These are phyloP conservation scores for Sanghuangporus baumii DNA, from an alignment of 1,284 basidiomycete species.

Conservation along the genomic window DNA sequence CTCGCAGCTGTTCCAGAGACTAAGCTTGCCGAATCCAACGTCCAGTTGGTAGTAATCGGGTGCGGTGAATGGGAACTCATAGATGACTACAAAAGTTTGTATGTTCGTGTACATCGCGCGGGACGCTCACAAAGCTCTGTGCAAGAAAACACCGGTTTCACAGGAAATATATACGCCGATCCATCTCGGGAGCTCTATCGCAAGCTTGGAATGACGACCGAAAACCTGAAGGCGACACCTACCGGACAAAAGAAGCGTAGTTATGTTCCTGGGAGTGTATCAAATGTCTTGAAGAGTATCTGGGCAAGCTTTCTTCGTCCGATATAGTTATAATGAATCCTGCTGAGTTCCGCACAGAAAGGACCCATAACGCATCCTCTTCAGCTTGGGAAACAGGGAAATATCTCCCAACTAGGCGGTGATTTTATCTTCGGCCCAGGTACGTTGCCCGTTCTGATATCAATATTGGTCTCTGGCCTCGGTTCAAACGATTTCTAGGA, in stretches of 20 bases:
- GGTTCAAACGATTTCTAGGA: constrained; percentile 21
- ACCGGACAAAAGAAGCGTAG: constrained; percentile 39
- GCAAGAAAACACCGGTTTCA: constrained; percentile 43
- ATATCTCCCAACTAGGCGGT: constrained; percentile 52
- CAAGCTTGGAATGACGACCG: constrained; percentile 44
- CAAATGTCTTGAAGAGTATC: constrained; percentile 37
- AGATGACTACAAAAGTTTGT: constrained; percentile 44
- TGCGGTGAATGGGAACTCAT: constrained; percentile 59
- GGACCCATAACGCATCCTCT: constrained; percentile 41
- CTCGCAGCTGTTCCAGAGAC: constrained; percentile 41
- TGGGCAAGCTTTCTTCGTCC: constrained; percentile 34
- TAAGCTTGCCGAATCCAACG: constrained; percentile 36
- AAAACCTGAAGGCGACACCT: constrained; percentile 40
- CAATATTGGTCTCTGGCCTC: not conserved
- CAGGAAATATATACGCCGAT: constrained; percentile 51
- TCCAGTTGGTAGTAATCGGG: constrained; percentile 50
- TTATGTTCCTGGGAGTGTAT: constrained; percentile 36
- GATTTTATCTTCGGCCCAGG: constrained; percentile 59
- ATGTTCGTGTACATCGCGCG: not conserved
- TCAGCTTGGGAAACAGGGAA: constrained; percentile 50
- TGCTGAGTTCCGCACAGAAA: constrained; percentile 24
- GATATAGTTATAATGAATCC: not conserved
- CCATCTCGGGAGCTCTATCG: constrained; percentile 48
- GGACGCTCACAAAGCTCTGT: not conserved
- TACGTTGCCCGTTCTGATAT: constrained; percentile 21